Evolutionary conservation across 495 filamentous ascomycete genomes (phyloP).

Genomic region (Paragyromitra xinjiangensis): DNA sequence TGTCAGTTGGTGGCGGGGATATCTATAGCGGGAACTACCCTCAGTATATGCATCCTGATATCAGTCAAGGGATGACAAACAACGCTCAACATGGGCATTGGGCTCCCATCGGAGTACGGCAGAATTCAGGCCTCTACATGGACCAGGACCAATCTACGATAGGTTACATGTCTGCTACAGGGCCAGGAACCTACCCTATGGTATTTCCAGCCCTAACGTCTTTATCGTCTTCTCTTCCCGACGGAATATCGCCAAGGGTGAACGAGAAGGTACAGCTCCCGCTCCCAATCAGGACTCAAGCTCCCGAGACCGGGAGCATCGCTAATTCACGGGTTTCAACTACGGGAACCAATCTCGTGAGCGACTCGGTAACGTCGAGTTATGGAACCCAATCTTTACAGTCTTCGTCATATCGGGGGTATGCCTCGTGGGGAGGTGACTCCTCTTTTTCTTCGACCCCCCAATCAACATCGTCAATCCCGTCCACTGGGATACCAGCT

Average conservation of each 20-base stretch:
- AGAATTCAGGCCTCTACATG: conserved; percentile 30
- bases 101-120: conserved; percentile 25
- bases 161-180: conserved; percentile 39
- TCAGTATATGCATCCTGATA: conserved; percentile 52
- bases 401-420: conserved; percentile 32
- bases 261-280: conserved; percentile 49
- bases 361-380: conserved; percentile 11
- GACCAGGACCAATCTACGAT: conserved; percentile 49
- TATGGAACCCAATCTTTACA: conserved; percentile 36
- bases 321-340: conserved; percentile 21
- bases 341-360: conserved; percentile 12
- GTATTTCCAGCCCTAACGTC: conserved; percentile 52
- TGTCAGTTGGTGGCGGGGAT: conserved; percentile 34
- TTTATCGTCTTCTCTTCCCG: conserved; percentile 52
- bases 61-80: conserved; percentile 31
- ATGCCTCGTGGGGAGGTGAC: conserved; percentile 43
- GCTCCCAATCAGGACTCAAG: conserved; percentile 42
- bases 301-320: conserved; percentile 27
- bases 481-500: conserved; percentile 29
- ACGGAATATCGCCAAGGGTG: conserved; percentile 42
- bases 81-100: conserved; percentile 39
- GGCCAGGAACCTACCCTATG: conserved; percentile 38
- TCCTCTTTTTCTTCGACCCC: conserved; percentile 29
- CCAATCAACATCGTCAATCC: neutral
- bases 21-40: conserved; percentile 50